Evolutionary conservation across 129 eudicot species (phyloP).

Genomic region (Oenanthe sinensis): DNA sequence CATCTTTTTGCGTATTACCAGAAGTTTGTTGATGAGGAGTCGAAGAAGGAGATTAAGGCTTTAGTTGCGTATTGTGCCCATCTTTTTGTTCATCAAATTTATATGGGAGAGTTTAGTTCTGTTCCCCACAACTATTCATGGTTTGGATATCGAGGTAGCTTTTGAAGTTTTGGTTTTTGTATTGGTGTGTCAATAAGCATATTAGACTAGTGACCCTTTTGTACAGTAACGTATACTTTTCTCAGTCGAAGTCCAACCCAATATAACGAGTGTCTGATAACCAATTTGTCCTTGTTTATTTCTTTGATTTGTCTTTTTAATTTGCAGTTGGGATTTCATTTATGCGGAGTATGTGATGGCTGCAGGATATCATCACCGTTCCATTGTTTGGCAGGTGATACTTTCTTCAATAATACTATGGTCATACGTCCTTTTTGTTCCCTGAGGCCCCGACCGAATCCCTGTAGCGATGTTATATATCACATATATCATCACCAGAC

Average conservation of each 20-base stretch:
- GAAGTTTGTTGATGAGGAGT: too few species aligned
- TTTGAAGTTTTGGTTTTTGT: background rate
- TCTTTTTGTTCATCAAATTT: background rate
- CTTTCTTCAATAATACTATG: background rate
- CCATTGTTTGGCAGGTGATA: constrained; percentile 93
- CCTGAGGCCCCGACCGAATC: background rate
- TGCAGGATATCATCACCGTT: constrained; percentile 87
- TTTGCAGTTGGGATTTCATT: constrained; percentile 92
- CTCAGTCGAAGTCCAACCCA: background rate
- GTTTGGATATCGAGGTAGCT: background rate
- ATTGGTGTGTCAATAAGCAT: background rate
- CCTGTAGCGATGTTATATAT: background rate
- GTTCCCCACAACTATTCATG: background rate
- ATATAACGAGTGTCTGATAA: background rate
- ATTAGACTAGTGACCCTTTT: background rate
- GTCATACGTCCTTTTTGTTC: background rate
- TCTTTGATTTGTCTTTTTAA: constrained; percentile 7
- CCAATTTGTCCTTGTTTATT: background rate
- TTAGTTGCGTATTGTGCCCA: background rate
- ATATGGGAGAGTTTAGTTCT: background rate
- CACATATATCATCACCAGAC: background rate
- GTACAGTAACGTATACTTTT: background rate
- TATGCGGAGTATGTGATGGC: constrained; percentile 97
- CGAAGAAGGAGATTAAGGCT: too few species aligned
- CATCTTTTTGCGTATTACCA: too few species aligned